A percentile compares a stretch with the other conserved stretches of the same genome.
Evolutionary conservation across 208 protist genomes (phyloP).

Genomic region (Zelonia costaricensis): DNA sequence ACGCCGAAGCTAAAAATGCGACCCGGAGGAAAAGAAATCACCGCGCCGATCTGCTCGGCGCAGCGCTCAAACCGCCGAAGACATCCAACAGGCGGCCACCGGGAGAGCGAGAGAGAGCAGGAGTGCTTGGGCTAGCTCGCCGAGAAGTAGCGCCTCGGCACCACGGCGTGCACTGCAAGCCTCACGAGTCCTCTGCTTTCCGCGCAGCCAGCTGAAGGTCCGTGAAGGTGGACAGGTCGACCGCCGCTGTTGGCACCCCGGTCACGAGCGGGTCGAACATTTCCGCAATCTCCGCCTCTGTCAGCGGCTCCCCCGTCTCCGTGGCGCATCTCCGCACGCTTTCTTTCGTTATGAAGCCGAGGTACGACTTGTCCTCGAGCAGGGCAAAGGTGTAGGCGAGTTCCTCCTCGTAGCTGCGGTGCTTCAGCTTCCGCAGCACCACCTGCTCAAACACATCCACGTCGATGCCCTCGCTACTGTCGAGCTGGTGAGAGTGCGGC

Average conservation of each 20-base stretch:
- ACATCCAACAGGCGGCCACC: too few relatives aligned
- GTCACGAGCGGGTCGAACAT: constrained; percentile 89
- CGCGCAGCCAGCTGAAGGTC: constrained; percentile 50
- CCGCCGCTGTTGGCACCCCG: constrained; percentile 57
- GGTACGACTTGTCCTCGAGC: constrained; percentile 75
- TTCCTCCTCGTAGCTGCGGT: constrained; percentile 74
- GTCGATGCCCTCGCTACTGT: constrained; percentile 62
- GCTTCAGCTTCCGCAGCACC: constrained; percentile 64
- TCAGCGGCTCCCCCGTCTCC: constrained; percentile 69
- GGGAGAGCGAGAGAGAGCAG: too few relatives aligned
- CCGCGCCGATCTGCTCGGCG: too few relatives aligned
- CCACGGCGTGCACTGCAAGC: too few relatives aligned
- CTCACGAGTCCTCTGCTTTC: constrained; percentile 35
- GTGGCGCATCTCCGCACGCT: constrained; percentile 55
- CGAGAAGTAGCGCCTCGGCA: too few relatives aligned
- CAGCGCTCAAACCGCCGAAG: too few relatives aligned
- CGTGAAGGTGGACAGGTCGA: constrained; percentile 79
- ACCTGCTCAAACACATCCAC: constrained; percentile 71
- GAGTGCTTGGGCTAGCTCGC: too few relatives aligned
- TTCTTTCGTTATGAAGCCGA: constrained; percentile 84
- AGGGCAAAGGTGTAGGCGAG: constrained; percentile 68
- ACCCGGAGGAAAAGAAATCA: too few relatives aligned
- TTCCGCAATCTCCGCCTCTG: constrained; percentile 74
- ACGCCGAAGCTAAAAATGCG: too few relatives aligned
- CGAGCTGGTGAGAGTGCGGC: constrained; percentile 23